Percentiles rank a stretch among this genome's conserved stretches.
These are phyloP conservation scores for Nothophoma quercina DNA, from an alignment of 2,329 filamentous ascomycete species.

Conservation along the genomic window DNA sequence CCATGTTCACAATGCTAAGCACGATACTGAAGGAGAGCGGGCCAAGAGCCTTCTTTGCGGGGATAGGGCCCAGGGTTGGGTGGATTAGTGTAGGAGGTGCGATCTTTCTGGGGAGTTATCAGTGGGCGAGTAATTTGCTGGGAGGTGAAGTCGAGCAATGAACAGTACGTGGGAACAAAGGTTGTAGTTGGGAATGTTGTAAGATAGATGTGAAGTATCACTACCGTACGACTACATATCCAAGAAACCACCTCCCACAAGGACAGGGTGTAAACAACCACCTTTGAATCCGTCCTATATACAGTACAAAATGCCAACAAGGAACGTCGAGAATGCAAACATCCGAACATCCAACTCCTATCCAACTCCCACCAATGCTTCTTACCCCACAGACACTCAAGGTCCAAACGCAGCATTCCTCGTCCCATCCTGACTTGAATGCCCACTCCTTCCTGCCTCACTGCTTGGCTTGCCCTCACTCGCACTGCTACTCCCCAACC, in stretches of 20 bases:
- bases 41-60: slow-evolving; percentile 74
- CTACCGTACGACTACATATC: neutral
- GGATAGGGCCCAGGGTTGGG: slow-evolving; percentile 80
- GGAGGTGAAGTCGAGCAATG: slow-evolving; percentile 52
- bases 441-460: slow-evolving; percentile 37
- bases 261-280: neutral
- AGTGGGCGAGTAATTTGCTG: slow-evolving; percentile 82
- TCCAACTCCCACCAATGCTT: neutral
- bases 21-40: slow-evolving; percentile 72
- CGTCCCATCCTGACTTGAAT: slow-evolving; percentile 30
- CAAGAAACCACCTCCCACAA: neutral
- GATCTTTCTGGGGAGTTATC: slow-evolving; percentile 93
- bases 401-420: slow-evolving; percentile 27
- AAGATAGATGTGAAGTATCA: slow-evolving; percentile 1
- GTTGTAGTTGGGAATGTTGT: slow-evolving; percentile 6
- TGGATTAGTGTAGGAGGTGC: slow-evolving; percentile 97
- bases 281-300: slow-evolving; percentile 2
- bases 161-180: neutral
- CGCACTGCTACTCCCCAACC: slow-evolving; percentile 31
- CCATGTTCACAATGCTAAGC: slow-evolving; percentile 66
- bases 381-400: slow-evolving; percentile 1
- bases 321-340: neutral
- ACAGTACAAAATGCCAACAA: slow-evolving; percentile 7
- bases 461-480: slow-evolving; percentile 46
- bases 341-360: neutral